A percentile compares a stretch with the other conserved stretches of the same genome.
These are phyloP conservation scores for Rehmannia glutinosa DNA, from an alignment of 257 asterid species.

Conservation along the genomic window DNA sequence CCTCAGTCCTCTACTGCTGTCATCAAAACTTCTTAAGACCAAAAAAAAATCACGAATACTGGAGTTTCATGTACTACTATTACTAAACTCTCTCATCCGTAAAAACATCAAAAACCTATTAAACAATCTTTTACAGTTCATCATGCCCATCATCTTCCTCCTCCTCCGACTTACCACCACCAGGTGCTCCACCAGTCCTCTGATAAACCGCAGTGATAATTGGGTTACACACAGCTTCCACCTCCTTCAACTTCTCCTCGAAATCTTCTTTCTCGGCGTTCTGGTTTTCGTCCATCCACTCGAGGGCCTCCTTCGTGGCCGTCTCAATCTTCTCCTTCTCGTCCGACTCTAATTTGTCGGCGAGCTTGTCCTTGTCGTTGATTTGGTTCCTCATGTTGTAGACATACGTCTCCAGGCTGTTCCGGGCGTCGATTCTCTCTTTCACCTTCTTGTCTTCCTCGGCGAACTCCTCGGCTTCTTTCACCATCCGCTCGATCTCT, in stretches of 20 bases:
- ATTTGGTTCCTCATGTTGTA: constrained; percentile 83
- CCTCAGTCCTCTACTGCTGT: neutral
- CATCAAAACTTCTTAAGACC: constrained; percentile 11
- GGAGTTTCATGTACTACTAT: neutral
- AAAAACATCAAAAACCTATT: too few relatives aligned
- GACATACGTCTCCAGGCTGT: constrained; percentile 65
- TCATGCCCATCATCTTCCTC: constrained; percentile 61
- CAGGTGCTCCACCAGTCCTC: constrained; percentile 69
- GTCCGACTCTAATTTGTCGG: constrained; percentile 56
- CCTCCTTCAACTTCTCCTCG: constrained; percentile 78
- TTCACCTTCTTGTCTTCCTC: constrained; percentile 90
- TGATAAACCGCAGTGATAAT: constrained; percentile 67
- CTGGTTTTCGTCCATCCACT: constrained; percentile 80
- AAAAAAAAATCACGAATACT: neutral
- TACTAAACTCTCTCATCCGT: neutral
- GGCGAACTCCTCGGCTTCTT: constrained; percentile 78
- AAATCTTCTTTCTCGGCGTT: constrained; percentile 75
- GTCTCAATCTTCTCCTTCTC: constrained; percentile 80
- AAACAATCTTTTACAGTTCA: constrained; percentile 53
- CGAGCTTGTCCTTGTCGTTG: constrained; percentile 81
- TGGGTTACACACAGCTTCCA: constrained; percentile 75
- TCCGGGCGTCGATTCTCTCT: constrained; percentile 75
- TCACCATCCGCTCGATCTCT: constrained; percentile 87
- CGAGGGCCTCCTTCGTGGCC: constrained; percentile 72
- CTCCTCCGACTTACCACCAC: constrained; percentile 21